phyloP scores from a whole-genome alignment of 192 early-diverging fungal species.

The Podila epicladia region DNA sequence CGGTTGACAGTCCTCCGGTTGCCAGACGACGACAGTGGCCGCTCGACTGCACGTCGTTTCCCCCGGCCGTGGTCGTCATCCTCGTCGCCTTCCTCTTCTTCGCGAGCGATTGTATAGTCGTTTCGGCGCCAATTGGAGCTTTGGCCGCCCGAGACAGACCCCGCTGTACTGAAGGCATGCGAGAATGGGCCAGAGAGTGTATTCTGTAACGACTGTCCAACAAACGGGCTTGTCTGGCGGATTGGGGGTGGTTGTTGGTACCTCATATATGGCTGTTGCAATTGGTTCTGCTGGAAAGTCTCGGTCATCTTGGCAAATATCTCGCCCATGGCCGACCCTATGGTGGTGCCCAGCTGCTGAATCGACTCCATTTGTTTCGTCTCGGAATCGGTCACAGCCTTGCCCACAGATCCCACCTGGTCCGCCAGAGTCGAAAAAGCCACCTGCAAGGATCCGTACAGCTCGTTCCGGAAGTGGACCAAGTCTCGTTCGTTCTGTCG shows the following conservation, averaged over 20 bases:
- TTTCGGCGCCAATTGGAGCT: constrained; percentile 12
- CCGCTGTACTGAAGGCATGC: neutral
- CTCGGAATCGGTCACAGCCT: constrained; percentile 26
- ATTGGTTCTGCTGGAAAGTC: constrained; percentile 26
- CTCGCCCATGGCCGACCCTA: constrained; percentile 39
- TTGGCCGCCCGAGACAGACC: neutral
- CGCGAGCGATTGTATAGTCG: constrained; percentile 1
- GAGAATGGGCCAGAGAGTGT: constrained; percentile 6
- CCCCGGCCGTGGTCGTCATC: constrained; percentile 30
- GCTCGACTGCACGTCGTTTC: constrained; percentile 34
- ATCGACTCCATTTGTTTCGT: constrained; percentile 24
- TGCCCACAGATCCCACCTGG: constrained; percentile 39
- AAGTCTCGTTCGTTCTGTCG: constrained; percentile 21
- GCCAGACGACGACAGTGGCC: constrained; percentile 33
- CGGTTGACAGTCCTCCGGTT: constrained; percentile 16
- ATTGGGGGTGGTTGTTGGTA: neutral
- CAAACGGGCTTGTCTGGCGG: too few relatives aligned
- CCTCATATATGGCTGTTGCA: constrained; percentile 4
- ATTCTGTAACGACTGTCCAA: neutral
- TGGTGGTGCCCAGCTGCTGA: constrained; percentile 22
- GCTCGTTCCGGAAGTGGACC: constrained; percentile 34
- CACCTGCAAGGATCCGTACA: constrained; percentile 32
- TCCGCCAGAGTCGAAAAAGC: constrained; percentile 37
- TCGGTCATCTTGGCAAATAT: constrained; percentile 36
- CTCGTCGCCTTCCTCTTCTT: constrained; percentile 28